phyloP scores from a whole-genome alignment of 306 rosid species.

The Canavalia gladiata region DNA sequence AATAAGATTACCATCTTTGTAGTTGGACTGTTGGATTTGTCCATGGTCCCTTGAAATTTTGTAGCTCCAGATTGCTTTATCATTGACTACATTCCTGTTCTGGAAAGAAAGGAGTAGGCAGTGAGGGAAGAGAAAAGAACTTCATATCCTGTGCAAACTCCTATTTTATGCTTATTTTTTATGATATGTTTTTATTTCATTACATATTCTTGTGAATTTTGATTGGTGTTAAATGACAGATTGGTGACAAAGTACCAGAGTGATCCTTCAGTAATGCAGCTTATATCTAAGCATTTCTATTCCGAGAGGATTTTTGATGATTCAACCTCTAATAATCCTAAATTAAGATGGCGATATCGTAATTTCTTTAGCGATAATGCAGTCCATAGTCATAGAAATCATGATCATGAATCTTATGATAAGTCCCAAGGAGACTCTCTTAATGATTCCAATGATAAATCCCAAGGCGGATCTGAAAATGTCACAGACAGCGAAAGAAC shows the following conservation, averaged over 20 bases:
- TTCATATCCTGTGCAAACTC: slow-evolving; percentile 16
- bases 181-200: slow-evolving; percentile 22
- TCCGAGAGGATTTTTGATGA: slow-evolving; percentile 79
- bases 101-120: neutral
- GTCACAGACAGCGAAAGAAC: slow-evolving; percentile 48
- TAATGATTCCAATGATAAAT: slow-evolving; percentile 48
- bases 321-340: slow-evolving; percentile 66
- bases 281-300: slow-evolving; percentile 74
- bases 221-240: slow-evolving; percentile 61
- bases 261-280: slow-evolving; percentile 61
- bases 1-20: neutral
- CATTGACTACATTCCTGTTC: slow-evolving; percentile 26
- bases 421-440: slow-evolving; percentile 49
- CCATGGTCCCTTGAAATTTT: neutral
- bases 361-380: slow-evolving; percentile 68
- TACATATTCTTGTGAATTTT: neutral
- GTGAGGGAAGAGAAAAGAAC: neutral
- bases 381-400: slow-evolving; percentile 52
- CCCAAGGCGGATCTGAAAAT: slow-evolving; percentile 47
- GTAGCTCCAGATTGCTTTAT: slow-evolving; percentile 14
- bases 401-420: slow-evolving; percentile 51
- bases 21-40: neutral
- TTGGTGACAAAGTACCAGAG: slow-evolving; percentile 61
- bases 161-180: neutral
- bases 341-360: slow-evolving; percentile 81